Conservation (phyloP, 2,329 filamentous ascomycete species). For the Aureobasidium sp. region DNA sequence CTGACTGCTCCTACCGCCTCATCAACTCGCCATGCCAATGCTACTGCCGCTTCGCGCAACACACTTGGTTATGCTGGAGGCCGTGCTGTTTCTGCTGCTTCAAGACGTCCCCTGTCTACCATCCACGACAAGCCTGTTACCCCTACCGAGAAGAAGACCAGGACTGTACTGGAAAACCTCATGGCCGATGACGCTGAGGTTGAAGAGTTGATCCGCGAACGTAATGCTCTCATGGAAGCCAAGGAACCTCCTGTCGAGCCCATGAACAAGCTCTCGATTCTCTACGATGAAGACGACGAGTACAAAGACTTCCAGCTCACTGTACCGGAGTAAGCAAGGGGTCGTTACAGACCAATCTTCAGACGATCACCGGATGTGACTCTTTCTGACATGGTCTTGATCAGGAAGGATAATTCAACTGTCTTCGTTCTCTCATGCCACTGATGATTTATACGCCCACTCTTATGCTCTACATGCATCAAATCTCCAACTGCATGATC, state of each 20-base stretch:
- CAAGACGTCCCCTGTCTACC: constrained; percentile 25
- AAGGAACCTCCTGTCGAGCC: background rate
- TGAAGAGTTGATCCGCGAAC: constrained; percentile 22
- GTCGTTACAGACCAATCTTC: background rate
- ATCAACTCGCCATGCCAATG: constrained; percentile 47
- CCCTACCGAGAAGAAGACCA: constrained; percentile 15
- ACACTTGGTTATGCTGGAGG: constrained; percentile 84
- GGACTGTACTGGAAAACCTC: constrained; percentile 9
- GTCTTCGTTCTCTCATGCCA: constrained; percentile 3
- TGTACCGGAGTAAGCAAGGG: background rate
- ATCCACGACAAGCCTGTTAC: constrained; percentile 16
- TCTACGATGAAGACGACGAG: constrained; percentile 19
- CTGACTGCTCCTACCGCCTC: constrained; percentile 25
- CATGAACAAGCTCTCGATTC: constrained; percentile 18
- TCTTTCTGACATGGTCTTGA: background rate
- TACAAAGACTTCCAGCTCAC: constrained; percentile 21
- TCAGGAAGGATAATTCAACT: background rate
- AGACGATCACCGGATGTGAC: background rate
- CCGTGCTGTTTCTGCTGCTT: constrained; percentile 44
- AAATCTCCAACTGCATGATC: background rate
- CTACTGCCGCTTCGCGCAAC: constrained; percentile 64
- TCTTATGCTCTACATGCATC: background rate
- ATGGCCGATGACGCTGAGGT: constrained; percentile 17
- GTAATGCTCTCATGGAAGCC: background rate
- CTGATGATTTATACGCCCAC: constrained; percentile 6